Evolutionary conservation across 1,284 basidiomycete genomes (phyloP).

Genomic region (Cystobasidiaceae sp.): DNA sequence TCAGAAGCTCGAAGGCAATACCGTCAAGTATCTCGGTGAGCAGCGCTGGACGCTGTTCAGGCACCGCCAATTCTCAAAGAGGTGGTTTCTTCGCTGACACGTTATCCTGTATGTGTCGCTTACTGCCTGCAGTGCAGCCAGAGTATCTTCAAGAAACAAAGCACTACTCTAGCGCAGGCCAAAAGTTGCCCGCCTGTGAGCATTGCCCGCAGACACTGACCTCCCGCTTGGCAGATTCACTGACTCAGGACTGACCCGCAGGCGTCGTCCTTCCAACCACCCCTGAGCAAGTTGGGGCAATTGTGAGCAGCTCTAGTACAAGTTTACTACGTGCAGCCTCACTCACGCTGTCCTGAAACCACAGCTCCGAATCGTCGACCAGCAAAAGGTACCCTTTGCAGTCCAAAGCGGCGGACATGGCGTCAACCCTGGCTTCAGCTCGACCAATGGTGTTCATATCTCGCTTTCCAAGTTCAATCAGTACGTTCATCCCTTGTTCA

Average conservation of each 20-base stretch:
- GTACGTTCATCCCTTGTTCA: slow-evolving; percentile 47
- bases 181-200: no score
- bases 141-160: no score
- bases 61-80: no score
- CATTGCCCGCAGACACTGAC: no score
- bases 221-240: no score
- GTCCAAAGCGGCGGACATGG: slow-evolving; percentile 58
- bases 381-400: slow-evolving; percentile 4
- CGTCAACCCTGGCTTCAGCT: slow-evolving; percentile 54
- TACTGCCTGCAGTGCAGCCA: no score
- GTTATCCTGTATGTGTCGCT: no score
- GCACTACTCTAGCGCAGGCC: no score
- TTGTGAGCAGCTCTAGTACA: slow-evolving; percentile 20
- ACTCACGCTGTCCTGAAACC: neutral
- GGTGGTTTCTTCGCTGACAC: neutral
- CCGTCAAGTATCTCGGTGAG: no score
- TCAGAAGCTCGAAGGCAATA: no score
- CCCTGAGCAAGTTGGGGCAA: slow-evolving; percentile 19
- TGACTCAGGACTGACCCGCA: neutral
- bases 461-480: slow-evolving; percentile 55
- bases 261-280: slow-evolving; percentile 26
- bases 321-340: neutral
- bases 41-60: no score
- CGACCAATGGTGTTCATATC: slow-evolving; percentile 57
- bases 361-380: slow-evolving; percentile 30